phyloP scores from a whole-genome alignment of 768 basidiomycete genomes.

The Tricholomella constricta region DNA sequence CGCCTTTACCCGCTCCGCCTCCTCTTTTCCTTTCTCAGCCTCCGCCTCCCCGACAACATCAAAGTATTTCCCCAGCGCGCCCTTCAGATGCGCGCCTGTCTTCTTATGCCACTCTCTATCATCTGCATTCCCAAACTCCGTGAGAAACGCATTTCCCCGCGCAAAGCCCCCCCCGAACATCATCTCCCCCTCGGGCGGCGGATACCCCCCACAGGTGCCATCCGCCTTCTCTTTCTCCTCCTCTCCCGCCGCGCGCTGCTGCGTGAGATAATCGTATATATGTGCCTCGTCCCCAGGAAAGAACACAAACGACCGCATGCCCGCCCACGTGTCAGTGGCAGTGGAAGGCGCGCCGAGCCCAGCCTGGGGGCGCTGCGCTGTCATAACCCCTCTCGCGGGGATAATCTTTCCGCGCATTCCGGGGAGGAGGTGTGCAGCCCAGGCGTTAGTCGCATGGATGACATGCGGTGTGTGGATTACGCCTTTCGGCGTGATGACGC shows the following conservation, averaged over 20 bases:
- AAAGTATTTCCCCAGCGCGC: slow-evolving; percentile 57
- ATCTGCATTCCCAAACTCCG: slow-evolving; percentile 39
- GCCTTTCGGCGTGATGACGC: slow-evolving; percentile 64
- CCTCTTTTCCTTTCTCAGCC: slow-evolving; percentile 39
- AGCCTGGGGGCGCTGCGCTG: slow-evolving; percentile 59
- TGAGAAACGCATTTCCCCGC: slow-evolving; percentile 30
- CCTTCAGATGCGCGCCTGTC: slow-evolving; percentile 32
- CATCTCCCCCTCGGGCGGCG: slow-evolving; percentile 44
- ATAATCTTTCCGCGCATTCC: slow-evolving; percentile 63
- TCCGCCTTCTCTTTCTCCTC: neutral
- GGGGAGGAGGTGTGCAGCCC: slow-evolving; percentile 70
- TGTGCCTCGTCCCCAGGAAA: slow-evolving; percentile 40
- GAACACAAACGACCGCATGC: slow-evolving; percentile 61
- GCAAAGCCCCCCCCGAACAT: slow-evolving; percentile 70
- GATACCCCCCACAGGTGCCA: slow-evolving; percentile 10
- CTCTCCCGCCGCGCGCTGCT: slow-evolving; percentile 37
- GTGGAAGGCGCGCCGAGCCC: slow-evolving; percentile 22
- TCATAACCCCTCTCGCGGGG: slow-evolving; percentile 62
- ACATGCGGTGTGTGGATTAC: slow-evolving; percentile 58
- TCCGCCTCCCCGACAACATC: slow-evolving; percentile 22
- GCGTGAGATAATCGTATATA: slow-evolving; percentile 72
- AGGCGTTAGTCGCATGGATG: slow-evolving; percentile 86
- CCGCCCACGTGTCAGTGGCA: slow-evolving; percentile 31
- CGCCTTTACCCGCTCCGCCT: slow-evolving; percentile 49
- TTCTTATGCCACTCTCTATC: slow-evolving; percentile 32